Percentiles rank a stretch among this genome's conserved stretches.
These are phyloP conservation scores for Corylus avellana DNA, from an alignment of 306 rosid genomes.

Conservation along the genomic window DNA sequence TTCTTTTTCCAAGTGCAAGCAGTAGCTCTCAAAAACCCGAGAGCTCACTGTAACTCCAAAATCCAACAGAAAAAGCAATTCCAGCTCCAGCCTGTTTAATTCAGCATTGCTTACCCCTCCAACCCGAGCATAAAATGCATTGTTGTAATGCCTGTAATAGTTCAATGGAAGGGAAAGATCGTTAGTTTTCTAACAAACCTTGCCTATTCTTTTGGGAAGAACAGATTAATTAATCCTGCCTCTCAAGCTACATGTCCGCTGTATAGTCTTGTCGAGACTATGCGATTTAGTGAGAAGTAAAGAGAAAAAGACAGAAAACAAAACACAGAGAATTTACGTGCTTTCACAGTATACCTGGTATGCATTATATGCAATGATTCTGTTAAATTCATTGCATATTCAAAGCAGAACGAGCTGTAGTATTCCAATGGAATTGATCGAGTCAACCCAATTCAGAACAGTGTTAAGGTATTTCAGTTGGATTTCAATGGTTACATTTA, in stretches of 20 bases:
- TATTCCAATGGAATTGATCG: neutral
- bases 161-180: slow-evolving; percentile 3
- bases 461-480: neutral
- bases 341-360: neutral
- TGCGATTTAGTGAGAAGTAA: too few species aligned
- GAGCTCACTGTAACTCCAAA: slow-evolving; percentile 75
- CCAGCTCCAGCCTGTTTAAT: slow-evolving; percentile 78
- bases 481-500: too few species aligned
- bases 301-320: too few species aligned
- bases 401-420: neutral
- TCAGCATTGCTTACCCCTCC: slow-evolving; percentile 85
- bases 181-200: neutral
- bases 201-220: neutral
- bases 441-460: neutral
- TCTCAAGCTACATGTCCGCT: neutral
- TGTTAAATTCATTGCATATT: neutral
- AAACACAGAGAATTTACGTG: too few species aligned
- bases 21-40: slow-evolving; percentile 68
- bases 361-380: neutral
- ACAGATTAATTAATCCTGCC: neutral
- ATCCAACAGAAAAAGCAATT: slow-evolving; percentile 82
- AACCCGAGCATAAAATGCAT: slow-evolving; percentile 73
- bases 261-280: neutral
- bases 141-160: slow-evolving; percentile 70
- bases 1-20: slow-evolving; percentile 77